These are phyloP conservation scores for Cercospora zeae-maydis DNA, from an alignment of 2,329 filamentous ascomycete genomes.

Conservation along the genomic window DNA sequence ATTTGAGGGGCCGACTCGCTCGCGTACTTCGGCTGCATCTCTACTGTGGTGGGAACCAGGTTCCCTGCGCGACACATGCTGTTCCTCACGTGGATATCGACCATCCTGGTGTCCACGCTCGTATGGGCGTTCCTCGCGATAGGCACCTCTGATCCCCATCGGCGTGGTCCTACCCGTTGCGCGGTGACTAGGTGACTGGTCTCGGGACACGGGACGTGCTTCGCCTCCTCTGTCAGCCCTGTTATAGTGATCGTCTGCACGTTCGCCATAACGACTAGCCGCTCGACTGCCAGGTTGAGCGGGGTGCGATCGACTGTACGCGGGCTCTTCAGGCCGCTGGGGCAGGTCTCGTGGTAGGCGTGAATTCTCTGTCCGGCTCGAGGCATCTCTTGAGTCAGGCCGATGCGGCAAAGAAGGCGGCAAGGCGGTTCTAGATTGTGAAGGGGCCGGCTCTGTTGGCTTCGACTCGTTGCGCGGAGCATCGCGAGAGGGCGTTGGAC, in stretches of 20 bases:
- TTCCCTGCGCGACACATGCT: conserved; percentile 20
- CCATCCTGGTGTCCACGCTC: conserved; percentile 13
- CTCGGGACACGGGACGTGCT: conserved; percentile 35
- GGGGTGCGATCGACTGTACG: conserved; percentile 17
- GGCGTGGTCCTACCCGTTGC: conserved; percentile 39
- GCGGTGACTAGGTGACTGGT: conserved; percentile 40
- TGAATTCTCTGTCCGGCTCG: conserved; percentile 29
- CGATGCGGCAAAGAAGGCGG: conserved; percentile 29
- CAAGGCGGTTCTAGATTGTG: conserved; percentile 17
- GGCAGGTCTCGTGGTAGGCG: conserved; percentile 48
- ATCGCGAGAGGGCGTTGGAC: conserved; percentile 11
- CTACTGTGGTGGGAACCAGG: conserved; percentile 12
- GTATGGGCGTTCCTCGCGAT: conserved; percentile 23
- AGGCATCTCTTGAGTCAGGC: conserved; percentile 35
- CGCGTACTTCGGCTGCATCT: conserved; percentile 14
- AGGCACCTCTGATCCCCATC: conserved; percentile 1
- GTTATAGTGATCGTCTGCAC: conserved; percentile 41
- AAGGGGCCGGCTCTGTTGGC: conserved; percentile 25
- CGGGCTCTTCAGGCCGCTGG: conserved; percentile 22
- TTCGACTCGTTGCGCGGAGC: conserved; percentile 19
- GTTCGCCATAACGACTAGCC: conserved; percentile 31
- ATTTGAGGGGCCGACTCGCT: conserved; percentile 12
- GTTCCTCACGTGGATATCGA: conserved; percentile 22
- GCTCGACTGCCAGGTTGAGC: conserved; percentile 2
- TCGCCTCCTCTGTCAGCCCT: conserved; percentile 45